These are phyloP conservation scores for Wickerhamiella cacticola DNA, from an alignment of 805 yeast species.

Conservation along the genomic window DNA sequence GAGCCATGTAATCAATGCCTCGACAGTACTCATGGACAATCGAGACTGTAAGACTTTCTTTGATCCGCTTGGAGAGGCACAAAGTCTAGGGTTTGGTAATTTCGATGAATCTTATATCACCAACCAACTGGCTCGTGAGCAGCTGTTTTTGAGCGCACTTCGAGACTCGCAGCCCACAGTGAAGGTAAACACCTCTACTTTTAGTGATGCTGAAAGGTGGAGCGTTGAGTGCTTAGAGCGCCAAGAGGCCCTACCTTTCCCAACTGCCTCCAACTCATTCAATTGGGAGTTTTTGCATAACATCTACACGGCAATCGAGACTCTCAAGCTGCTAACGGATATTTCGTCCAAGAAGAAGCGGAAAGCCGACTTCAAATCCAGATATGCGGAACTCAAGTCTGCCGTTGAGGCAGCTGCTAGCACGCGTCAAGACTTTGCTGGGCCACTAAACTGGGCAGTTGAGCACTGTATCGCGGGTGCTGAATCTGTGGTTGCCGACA, in stretches of 20 bases:
- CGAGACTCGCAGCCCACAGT: not conserved
- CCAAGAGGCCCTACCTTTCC: not conserved
- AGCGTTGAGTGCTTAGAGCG: slow-evolving; percentile 15
- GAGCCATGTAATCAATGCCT: slow-evolving; percentile 12
- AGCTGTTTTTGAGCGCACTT: slow-evolving; percentile 7
- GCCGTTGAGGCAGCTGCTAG: not conserved
- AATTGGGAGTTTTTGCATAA: slow-evolving; percentile 25
- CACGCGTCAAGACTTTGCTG: not conserved
- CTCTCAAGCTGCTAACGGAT: slow-evolving; percentile 17
- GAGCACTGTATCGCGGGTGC: not conserved
- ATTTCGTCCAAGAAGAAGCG: not conserved
- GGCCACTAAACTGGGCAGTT: not conserved
- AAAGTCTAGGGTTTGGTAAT: slow-evolving; percentile 9
- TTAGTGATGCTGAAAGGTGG: slow-evolving; percentile 34
- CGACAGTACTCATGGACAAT: slow-evolving; percentile 35
- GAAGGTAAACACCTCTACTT: slow-evolving; percentile 10
- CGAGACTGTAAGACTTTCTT: slow-evolving; percentile 45
- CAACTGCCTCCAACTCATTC: not conserved
- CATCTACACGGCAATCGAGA: slow-evolving; percentile 24
- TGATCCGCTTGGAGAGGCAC: slow-evolving; percentile 11
- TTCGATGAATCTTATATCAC: slow-evolving; percentile 13
- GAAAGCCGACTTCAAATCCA: not conserved
- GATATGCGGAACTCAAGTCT: not conserved
- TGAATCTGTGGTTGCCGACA: not conserved
- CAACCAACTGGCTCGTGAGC: slow-evolving; percentile 15